Evolutionary conservation across 2,329 filamentous ascomycete species (phyloP), one percentile per base, ranked within the genome.

Genomic region (Penicillium sp.): DNA sequence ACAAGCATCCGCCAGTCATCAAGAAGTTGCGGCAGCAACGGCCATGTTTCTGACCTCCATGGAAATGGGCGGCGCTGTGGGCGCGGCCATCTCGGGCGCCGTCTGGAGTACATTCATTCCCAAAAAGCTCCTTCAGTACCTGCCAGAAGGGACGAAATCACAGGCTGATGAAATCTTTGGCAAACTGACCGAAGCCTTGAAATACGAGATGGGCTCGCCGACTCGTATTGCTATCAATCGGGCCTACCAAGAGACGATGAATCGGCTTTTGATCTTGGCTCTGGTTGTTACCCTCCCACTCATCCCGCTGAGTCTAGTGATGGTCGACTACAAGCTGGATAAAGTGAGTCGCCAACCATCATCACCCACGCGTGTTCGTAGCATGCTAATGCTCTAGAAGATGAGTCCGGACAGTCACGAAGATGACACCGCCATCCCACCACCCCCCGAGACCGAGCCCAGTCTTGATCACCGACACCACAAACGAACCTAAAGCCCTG

Each of bases 181-280:
- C 18, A 68, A 70, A 45, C 51, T 82, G 15, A 63, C 62, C 0
- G 66, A 65, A 2, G 81, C 84, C 48, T 56, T 78, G 29, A 73
- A 71, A 1, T 83, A 78, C 45, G 64, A 70, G 0, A 69, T 73
- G 63, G 79, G 78, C 6, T 74, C 69, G 3, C 69, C 72, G 0
- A 76, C 73, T 13, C 65, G 79, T 22, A 57, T 68, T 9, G 80
- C 79, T 1, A 82, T 84, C 54, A 76, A 79, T 41, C 69, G 68
- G 22, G 74, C 78, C 1, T 84, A 84, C 45, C 74, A 80, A 54
- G 77, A 82, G 59, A 79, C 77, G 2, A 80, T 81, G 75, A 71
- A 71, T 17, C 73, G 70, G 42, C 65, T 81, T 12, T 59, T 81
- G 30, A 71, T 70, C 8, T 65, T 77, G 33, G 75, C 76, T 2